Conservation (phyloP, 371 early-diverging fungal genomes). For the Mortierella sp. region DNA sequence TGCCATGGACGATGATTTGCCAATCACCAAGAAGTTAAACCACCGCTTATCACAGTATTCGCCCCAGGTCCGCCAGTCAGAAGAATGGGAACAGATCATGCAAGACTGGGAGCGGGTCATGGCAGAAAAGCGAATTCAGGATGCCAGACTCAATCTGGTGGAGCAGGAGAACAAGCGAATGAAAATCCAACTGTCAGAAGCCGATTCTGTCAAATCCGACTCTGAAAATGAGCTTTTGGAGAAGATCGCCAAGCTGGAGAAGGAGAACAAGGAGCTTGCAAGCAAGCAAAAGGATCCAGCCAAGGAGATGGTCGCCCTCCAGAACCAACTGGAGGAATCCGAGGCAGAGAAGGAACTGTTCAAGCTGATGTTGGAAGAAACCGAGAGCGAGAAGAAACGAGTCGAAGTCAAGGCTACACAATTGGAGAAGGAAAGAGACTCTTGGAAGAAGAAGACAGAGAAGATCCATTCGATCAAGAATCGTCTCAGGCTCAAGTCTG, state of each 20-base stretch:
- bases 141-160: constrained; percentile 44
- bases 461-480: constrained; percentile 33
- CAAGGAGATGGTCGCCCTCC: constrained; percentile 30
- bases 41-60: constrained; percentile 32
- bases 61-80: constrained; percentile 35
- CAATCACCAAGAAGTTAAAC: constrained; percentile 42
- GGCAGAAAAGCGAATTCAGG: constrained; percentile 54
- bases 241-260: constrained; percentile 22
- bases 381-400: constrained; percentile 52
- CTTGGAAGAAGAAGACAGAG: constrained; percentile 25
- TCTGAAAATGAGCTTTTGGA: constrained; percentile 31
- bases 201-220: constrained; percentile 27
- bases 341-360: constrained; percentile 53
- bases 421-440: constrained; percentile 34
- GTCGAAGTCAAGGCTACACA: constrained; percentile 36
- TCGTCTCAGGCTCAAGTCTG: constrained; percentile 37
- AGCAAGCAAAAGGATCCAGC: constrained; percentile 39
- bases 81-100: constrained; percentile 54
- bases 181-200: constrained; percentile 40
- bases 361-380: constrained; percentile 54
- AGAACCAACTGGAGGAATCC: constrained; percentile 47
- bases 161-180: constrained; percentile 53
- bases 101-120: constrained; percentile 55
- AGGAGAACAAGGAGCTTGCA: constrained; percentile 29
- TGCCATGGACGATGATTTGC: constrained; percentile 38